A percentile compares a stretch with the other conserved stretches of the same genome.
Evolutionary conservation across 176 grass and related monocot species (phyloP).

Genomic region (Lolium rigidum): DNA sequence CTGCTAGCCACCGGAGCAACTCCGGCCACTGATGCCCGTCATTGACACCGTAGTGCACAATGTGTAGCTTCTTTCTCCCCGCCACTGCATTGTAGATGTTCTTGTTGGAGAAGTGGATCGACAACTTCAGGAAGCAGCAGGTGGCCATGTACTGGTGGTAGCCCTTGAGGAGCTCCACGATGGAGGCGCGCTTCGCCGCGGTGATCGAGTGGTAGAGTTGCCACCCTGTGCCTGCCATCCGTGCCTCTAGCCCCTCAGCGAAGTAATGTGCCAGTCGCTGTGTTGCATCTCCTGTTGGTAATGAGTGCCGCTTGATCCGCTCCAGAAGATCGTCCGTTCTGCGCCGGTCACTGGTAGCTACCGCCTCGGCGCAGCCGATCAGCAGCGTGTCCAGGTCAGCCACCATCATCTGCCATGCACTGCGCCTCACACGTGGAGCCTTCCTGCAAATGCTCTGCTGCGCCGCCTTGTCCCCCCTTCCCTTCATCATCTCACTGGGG

Average conservation of each 20-base stretch:
- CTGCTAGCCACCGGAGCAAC: background rate
- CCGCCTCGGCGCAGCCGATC: constrained; percentile 56
- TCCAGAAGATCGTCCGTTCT: constrained; percentile 39
- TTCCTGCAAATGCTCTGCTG: constrained; percentile 9
- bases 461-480: background rate
- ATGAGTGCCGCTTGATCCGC: constrained; percentile 42
- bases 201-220: background rate
- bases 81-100: constrained; percentile 45
- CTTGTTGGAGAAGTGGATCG: constrained; percentile 39
- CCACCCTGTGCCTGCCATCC: background rate
- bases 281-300: background rate
- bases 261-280: background rate
- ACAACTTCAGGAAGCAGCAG: constrained; percentile 49
- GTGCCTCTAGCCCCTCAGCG: background rate
- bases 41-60: constrained; percentile 45
- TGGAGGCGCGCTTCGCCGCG: background rate
- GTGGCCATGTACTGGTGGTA: constrained; percentile 45
- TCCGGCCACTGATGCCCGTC: constrained; percentile 43
- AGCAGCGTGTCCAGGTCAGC: constrained; percentile 54
- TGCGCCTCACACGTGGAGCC: background rate
- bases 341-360: constrained; percentile 40
- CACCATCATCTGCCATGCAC: constrained; percentile 16
- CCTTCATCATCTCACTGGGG: background rate
- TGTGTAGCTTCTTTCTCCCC: constrained; percentile 44
- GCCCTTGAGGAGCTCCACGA: background rate